Conservation (phyloP, 2,329 filamentous ascomycete genomes). For the Passalora sequoiae region DNA sequence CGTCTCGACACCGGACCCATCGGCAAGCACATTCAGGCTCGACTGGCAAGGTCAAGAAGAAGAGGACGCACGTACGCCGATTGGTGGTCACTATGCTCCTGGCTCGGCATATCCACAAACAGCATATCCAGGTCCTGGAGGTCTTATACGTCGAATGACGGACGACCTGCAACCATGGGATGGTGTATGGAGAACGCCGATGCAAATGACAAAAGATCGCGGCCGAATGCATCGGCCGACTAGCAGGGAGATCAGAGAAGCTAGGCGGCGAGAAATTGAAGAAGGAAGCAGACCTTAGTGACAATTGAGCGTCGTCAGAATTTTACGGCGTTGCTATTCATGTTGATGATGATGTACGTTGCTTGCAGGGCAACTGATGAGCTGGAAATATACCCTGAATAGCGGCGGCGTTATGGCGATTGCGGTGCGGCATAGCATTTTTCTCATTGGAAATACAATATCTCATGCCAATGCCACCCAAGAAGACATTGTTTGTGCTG, state of each 20-base stretch:
- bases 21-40: conserved; percentile 41
- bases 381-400: conserved; percentile 10
- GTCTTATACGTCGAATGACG: conserved; percentile 18
- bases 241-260: conserved; percentile 17
- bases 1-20: conserved; percentile 31
- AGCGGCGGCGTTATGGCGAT: conserved; percentile 20
- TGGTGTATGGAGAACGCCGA: conserved; percentile 28
- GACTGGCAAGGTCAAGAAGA: conserved; percentile 32
- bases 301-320: too few relatives aligned
- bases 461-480: too few relatives aligned
- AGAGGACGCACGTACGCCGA: conserved; percentile 25
- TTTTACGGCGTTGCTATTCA: not conserved
- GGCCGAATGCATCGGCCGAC: conserved; percentile 10
- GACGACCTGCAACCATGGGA: conserved; percentile 29
- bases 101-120: conserved; percentile 15
- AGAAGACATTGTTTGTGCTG: conserved; percentile 11
- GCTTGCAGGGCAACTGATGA: conserved; percentile 3
- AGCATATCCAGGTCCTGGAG: conserved; percentile 16
- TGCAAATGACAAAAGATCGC: not conserved
- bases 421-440: conserved; percentile 1
- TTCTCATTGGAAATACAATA: not conserved
- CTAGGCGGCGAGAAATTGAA: conserved; percentile 19
- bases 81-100: conserved; percentile 28
- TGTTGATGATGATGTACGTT: conserved; percentile 6
- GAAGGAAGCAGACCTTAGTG: too few relatives aligned